phyloP scores from a whole-genome alignment of 2,329 filamentous ascomycete species.

The Rutstroemia sydowiana region DNA sequence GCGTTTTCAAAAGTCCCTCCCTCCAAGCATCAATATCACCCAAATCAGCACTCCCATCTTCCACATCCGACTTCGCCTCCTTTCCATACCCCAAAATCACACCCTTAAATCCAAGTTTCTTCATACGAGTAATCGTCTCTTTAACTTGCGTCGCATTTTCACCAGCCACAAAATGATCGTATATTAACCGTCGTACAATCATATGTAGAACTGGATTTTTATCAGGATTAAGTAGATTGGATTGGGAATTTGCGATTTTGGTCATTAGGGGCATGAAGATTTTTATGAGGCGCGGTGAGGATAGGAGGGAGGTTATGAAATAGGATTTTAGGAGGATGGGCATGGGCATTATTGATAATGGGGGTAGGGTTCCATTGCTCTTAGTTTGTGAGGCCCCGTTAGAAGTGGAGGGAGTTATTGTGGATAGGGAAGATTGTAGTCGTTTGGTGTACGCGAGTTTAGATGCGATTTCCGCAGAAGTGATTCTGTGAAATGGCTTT shows the following conservation, averaged over 20 bases:
- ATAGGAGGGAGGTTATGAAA: constrained; percentile 9
- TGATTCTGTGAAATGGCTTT: neutral
- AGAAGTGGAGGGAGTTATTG: neutral
- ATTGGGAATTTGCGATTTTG: constrained; percentile 5
- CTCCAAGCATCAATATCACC: constrained; percentile 37
- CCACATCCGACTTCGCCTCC: no score
- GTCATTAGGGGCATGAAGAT: constrained; percentile 7
- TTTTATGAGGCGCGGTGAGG: constrained; percentile 10
- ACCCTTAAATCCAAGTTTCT: constrained; percentile 68
- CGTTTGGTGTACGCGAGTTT: neutral
- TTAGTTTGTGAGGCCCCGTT: neutral
- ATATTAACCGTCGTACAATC: constrained; percentile 71
- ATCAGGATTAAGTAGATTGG: constrained; percentile 43
- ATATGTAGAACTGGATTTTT: constrained; percentile 61
- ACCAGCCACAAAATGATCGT: constrained; percentile 82
- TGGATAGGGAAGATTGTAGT: neutral
- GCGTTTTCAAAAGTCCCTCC: constrained; percentile 44
- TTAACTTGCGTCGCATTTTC: constrained; percentile 61
- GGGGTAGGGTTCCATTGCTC: neutral
- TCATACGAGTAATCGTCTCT: constrained; percentile 54
- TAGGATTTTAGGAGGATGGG: constrained; percentile 3
- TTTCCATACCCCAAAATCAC: constrained; percentile 77
- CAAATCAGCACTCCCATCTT: no score
- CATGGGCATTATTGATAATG: constrained; percentile 13
- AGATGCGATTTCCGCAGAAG: neutral